Evolutionary conservation across 371 early-diverging fungal species (phyloP).

Genomic region (Apophysomyces sp.): DNA sequence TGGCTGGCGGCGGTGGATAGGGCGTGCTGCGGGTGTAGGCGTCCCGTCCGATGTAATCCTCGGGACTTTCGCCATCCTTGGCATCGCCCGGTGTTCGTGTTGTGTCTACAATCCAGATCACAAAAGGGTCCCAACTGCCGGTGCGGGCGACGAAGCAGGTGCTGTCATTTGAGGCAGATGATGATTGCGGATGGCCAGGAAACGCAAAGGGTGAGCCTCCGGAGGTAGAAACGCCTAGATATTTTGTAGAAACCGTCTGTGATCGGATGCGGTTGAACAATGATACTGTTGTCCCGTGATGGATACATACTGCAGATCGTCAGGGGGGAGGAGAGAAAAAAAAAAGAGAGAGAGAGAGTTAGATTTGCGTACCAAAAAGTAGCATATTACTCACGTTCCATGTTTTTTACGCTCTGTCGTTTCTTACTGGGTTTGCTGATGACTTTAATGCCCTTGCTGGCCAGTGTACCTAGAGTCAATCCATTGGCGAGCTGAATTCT

Average conservation of each 20-base stretch:
- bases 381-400: slow-evolving; percentile 39
- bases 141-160: slow-evolving; percentile 80
- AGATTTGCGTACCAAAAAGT: slow-evolving; percentile 5
- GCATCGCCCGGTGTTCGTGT: slow-evolving; percentile 33
- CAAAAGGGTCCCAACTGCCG: slow-evolving; percentile 84
- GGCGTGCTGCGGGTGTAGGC: slow-evolving; percentile 32
- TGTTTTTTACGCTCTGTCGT: slow-evolving; percentile 75
- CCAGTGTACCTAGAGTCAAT: slow-evolving; percentile 57
- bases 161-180: slow-evolving; percentile 47
- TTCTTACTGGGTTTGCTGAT: slow-evolving; percentile 82
- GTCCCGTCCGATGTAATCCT: slow-evolving; percentile 24
- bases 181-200: slow-evolving; percentile 22
- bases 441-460: slow-evolving; percentile 72
- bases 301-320: slow-evolving; percentile 67
- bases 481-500: slow-evolving; percentile 60
- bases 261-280: slow-evolving; percentile 86
- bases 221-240: slow-evolving; percentile 62
- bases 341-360: slow-evolving; percentile 20
- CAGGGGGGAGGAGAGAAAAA: slow-evolving; percentile 58
- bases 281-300: slow-evolving; percentile 79
- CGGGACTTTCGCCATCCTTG: slow-evolving; percentile 12
- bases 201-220: slow-evolving; percentile 29
- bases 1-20: slow-evolving; percentile 28
- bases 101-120: slow-evolving; percentile 84
- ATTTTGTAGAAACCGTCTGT: slow-evolving; percentile 84